Evolutionary conservation across 1,284 basidiomycete genomes (phyloP), one percentile per base, ranked within the genome.

Genomic region (Abortiporus biennis): DNA sequence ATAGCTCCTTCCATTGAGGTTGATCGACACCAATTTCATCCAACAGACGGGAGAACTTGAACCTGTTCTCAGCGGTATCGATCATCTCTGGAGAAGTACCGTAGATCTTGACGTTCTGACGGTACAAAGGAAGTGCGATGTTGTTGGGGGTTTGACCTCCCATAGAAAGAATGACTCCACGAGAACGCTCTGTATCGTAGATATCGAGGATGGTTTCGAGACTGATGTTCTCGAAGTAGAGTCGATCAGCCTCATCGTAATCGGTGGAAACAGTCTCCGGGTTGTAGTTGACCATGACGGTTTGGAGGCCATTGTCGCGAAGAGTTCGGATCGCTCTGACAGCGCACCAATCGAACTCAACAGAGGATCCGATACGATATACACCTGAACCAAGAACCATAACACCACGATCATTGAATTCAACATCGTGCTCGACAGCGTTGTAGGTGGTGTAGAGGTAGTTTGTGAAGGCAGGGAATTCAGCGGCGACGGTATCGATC

Each of bases 311-410:
- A 58, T 89, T 85, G 34, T 95, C 87, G 46, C 95, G 90, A 32
- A 99, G 74, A 1, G 95, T 98, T 51, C 95, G 75, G 64, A 98
- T 97, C 21, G 94, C 92, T 40, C 94, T 85, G 39, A 99, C 96
- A 15, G 95, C 95, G 66, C 95, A 99, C 96, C 95, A 99, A 64
- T 99, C 95, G 66, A 99, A 99, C 67, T 99, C 96, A 64, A 99
- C 96, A 1, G 93, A 97, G 1, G 93, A 97, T 25, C 96, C 95
- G 55, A 99, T 99, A 45, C 96, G 86, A 69, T 99, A 99, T 13
- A 98, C 95, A 54, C 95, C 95, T 20, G 96, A 98, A 21, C 95
- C 96, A 24, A 98, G 78, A 11, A 98, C 95, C 80, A 99, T 96
- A 48, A 97, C 84, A 55, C 95, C 95, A 48, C 88, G 78, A 59